Percentiles rank a stretch among this genome's conserved stretches.
Evolutionary conservation across 768 basidiomycete genomes (phyloP).

Genomic region (Xanthoconium stramineum): DNA sequence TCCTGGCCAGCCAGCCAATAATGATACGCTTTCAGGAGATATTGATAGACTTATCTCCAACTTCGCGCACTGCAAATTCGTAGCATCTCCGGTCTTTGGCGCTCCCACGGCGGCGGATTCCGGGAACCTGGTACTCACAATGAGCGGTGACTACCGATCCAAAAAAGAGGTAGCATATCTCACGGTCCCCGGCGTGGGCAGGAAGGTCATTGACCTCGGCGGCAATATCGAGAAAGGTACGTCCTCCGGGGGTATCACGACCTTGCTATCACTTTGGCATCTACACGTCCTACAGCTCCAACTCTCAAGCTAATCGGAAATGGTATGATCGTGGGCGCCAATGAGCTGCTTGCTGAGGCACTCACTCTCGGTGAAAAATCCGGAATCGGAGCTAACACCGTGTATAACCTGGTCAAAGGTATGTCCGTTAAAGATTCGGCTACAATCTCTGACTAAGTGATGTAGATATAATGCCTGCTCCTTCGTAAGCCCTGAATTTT

Average conservation of each 20-base stretch:
- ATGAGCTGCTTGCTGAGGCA: constrained; percentile 80
- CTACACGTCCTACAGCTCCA: constrained; percentile 41
- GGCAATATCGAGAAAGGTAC: constrained; percentile 80
- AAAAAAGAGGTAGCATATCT: constrained; percentile 79
- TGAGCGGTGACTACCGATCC: constrained; percentile 78
- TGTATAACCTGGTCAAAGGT: constrained; percentile 60
- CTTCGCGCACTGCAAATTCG: constrained; percentile 56
- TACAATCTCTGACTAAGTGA: constrained; percentile 15
- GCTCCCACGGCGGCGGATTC: constrained; percentile 63
- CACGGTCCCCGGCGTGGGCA: constrained; percentile 75
- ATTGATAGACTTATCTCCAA: constrained; percentile 65
- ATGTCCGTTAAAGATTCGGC: neutral
- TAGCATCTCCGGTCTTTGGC: constrained; percentile 79
- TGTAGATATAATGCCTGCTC: constrained; percentile 67
- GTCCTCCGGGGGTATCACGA: neutral
- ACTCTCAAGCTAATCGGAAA: constrained; percentile 81
- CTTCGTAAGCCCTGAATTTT: constrained; percentile 38
- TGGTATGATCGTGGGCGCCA: constrained; percentile 67
- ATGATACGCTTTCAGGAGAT: constrained; percentile 43
- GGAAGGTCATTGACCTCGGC: constrained; percentile 78
- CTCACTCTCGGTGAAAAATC: constrained; percentile 83
- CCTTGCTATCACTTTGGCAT: neutral
- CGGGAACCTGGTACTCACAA: constrained; percentile 65
- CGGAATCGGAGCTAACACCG: constrained; percentile 65
- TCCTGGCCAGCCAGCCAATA: neutral